phyloP scores from a whole-genome alignment of 2,329 filamentous ascomycete species.

The Rhexocercosporidium sp. region DNA sequence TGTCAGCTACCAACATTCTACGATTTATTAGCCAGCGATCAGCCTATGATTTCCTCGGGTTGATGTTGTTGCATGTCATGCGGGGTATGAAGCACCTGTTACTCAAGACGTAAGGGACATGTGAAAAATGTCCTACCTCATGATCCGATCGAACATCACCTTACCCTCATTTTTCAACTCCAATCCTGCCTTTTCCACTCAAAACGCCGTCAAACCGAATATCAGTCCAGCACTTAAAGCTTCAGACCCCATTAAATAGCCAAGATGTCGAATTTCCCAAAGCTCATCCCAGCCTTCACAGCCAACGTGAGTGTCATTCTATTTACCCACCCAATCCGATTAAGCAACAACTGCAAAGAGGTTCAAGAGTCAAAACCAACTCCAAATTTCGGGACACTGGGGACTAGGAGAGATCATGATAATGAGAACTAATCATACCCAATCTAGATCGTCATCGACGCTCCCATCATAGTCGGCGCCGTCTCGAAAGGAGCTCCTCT shows the following conservation, averaged over 20 bases:
- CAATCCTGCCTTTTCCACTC: too few species aligned
- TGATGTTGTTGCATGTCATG: neutral
- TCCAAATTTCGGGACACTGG: too few species aligned
- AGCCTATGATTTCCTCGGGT: neutral
- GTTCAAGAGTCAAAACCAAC: neutral
- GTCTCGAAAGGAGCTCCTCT: conserved; percentile 43
- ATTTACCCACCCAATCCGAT: conserved; percentile 25
- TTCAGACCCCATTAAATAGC: neutral
- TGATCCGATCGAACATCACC: neutral
- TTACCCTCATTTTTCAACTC: too few species aligned
- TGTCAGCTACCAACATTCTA: neutral
- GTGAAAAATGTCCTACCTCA: neutral
- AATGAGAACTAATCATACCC: conserved; percentile 11
- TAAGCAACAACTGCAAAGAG: too few species aligned
- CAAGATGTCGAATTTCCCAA: conserved; percentile 44
- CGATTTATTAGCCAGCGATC: neutral
- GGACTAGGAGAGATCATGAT: too few species aligned
- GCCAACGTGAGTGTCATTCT: conserved; percentile 41
- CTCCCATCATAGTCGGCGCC: conserved; percentile 36
- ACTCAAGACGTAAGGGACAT: neutral
- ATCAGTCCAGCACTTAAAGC: too few species aligned
- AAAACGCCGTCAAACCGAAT: too few species aligned
- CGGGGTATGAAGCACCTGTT: neutral
- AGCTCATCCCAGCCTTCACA: conserved; percentile 47
- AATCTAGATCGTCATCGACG: conserved; percentile 45